Evolutionary conservation across 2,329 filamentous ascomycete species (phyloP).

Genomic region (Zasmidium angulare): DNA sequence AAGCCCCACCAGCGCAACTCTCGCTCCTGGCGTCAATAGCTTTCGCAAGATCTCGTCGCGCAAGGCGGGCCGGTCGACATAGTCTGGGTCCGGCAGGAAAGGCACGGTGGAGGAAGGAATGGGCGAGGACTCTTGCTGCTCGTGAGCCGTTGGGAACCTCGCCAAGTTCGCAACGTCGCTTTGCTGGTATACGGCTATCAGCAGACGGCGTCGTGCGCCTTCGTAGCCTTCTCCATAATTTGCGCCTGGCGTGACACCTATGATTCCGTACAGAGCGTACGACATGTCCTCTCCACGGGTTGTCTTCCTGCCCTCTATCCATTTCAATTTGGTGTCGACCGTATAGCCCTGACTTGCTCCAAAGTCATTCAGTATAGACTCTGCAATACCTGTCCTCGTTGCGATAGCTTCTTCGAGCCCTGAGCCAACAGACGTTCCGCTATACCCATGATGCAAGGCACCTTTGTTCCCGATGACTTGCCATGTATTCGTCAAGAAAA

Average conservation of each 20-base stretch:
- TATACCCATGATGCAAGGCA: background rate
- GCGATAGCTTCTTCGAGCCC: constrained; percentile 1
- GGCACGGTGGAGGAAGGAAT: background rate
- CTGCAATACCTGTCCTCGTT: constrained; percentile 12
- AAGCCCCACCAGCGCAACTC: background rate
- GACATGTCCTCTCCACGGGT: constrained; percentile 14
- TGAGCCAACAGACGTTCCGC: background rate
- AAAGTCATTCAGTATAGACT: constrained; percentile 9
- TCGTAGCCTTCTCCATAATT: constrained; percentile 18
- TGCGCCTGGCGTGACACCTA: constrained; percentile 9
- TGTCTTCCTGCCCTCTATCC: constrained; percentile 13
- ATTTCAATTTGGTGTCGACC: constrained; percentile 11
- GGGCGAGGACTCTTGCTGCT: background rate
- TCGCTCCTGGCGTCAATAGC: background rate
- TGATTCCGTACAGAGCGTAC: constrained; percentile 19
- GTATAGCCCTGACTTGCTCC: background rate
- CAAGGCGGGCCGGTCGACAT: background rate
- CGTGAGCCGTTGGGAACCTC: too few species aligned
- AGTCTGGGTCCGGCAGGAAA: background rate
- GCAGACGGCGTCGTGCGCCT: constrained; percentile 9
- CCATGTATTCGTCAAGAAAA: constrained; percentile 10
- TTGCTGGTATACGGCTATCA: too few species aligned
- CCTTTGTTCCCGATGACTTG: constrained; percentile 10
- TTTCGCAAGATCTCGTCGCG: background rate
- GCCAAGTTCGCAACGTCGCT: too few species aligned